A percentile compares a stretch with the other conserved stretches of the same genome.
These are phyloP conservation scores for Cyberlindnera subsufficiens DNA, from an alignment of 805 yeast genomes.

Conservation along the genomic window DNA sequence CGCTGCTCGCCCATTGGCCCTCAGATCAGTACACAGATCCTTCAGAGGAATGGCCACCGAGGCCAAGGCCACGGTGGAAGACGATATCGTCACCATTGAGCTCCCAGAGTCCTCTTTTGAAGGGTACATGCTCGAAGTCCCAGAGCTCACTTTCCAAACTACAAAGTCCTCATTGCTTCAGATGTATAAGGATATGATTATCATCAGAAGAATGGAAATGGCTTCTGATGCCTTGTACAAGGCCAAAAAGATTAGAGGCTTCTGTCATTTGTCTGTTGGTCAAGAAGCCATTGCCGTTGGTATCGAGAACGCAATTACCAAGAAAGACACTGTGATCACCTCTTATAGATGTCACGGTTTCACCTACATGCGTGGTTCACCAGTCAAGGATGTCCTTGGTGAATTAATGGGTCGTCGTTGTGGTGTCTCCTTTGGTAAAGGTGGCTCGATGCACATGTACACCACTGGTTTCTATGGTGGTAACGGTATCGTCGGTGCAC, in stretches of 20 bases:
- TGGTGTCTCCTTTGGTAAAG: constrained; percentile 96
- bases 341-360: constrained; percentile 99
- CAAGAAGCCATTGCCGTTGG: constrained; percentile 99
- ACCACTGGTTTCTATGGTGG: constrained; percentile 97
- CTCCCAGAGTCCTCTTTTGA: constrained; percentile 82
- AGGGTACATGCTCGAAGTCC: constrained; percentile 74
- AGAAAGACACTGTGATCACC: constrained; percentile 85
- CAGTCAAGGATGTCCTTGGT: constrained; percentile 85
- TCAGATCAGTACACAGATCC: constrained; percentile 10
- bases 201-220: constrained; percentile 97
- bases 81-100: constrained; percentile 38
- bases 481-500: constrained; percentile 99
- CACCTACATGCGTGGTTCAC: constrained; percentile 92
- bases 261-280: constrained; percentile 97
- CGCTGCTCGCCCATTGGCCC: constrained; percentile 17
- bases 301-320: constrained; percentile 88
- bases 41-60: constrained; percentile 23
- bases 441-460: constrained; percentile 99
- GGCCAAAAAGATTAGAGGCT: constrained; percentile 97
- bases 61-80: constrained; percentile 16
- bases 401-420: constrained; percentile 95
- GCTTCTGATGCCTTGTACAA: constrained; percentile 96
- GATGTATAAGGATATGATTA: constrained; percentile 95
- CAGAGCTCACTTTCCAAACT: constrained; percentile 68
- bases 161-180: constrained; percentile 74